Conservation (phyloP, 306 rosid genomes). For the Cyamopsis tetragonoloba region DNA sequence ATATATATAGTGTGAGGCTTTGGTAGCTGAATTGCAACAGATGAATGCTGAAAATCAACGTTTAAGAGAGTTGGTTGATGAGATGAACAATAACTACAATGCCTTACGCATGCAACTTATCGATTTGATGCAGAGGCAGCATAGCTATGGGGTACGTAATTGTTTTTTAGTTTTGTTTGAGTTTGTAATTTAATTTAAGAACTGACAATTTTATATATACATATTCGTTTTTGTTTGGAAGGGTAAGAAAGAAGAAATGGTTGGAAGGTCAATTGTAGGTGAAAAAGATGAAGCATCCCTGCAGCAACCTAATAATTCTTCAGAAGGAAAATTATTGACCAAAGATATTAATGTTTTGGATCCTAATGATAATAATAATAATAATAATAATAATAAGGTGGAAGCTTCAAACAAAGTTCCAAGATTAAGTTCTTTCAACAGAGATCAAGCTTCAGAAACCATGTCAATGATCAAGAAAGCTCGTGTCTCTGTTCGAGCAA, state of each 20-base stretch:
- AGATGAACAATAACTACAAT: slow-evolving; percentile 40
- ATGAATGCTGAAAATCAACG: slow-evolving; percentile 45
- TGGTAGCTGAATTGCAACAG: slow-evolving; percentile 44
- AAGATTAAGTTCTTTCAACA: slow-evolving; percentile 18
- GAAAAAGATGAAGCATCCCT: slow-evolving; percentile 27
- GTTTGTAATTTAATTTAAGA: too few relatives aligned
- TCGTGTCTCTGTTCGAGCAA: slow-evolving; percentile 59
- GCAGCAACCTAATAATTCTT: slow-evolving; percentile 20
- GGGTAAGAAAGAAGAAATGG: slow-evolving; percentile 33
- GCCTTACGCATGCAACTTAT: slow-evolving; percentile 36
- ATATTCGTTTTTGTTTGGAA: not conserved
- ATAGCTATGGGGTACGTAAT: slow-evolving; percentile 19
- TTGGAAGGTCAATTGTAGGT: slow-evolving; percentile 29
- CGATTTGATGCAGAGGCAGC: slow-evolving; percentile 27
- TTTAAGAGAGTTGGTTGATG: slow-evolving; percentile 41
- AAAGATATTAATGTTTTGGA: not conserved
- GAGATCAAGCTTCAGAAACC: slow-evolving; percentile 41
- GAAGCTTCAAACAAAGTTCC: slow-evolving; percentile 34
- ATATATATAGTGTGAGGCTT: slow-evolving; percentile 29
- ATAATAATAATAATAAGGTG: too few relatives aligned
- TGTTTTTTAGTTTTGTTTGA: too few relatives aligned
- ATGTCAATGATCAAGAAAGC: slow-evolving; percentile 59
- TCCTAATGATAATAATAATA: too few relatives aligned
- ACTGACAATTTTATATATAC: too few relatives aligned
- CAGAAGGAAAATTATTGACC: slow-evolving; percentile 24